These are phyloP conservation scores for Leccinum fallax DNA, from an alignment of 1,284 basidiomycete genomes.

Conservation along the genomic window DNA sequence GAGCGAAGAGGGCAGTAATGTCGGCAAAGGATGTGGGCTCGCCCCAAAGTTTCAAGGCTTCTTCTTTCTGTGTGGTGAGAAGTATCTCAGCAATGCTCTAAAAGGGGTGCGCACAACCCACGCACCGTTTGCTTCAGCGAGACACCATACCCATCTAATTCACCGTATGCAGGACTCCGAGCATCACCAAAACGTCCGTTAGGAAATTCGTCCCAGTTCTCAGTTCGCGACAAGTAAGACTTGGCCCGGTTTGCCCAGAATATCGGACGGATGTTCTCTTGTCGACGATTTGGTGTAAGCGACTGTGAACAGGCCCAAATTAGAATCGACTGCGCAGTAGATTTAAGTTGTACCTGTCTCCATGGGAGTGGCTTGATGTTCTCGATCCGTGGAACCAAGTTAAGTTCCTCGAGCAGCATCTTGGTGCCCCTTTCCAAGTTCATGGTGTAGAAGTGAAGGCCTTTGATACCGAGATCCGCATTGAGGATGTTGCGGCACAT, in stretches of 20 bases:
- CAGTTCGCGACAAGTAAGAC: conserved; percentile 90
- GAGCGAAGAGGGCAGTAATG: conserved; percentile 74
- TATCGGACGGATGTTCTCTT: conserved; percentile 91
- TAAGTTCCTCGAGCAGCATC: conserved; percentile 88
- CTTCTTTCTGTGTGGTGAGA: conserved; percentile 61
- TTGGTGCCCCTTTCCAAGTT: conserved; percentile 96
- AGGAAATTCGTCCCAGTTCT: conserved; percentile 99
- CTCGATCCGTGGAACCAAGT: conserved; percentile 83
- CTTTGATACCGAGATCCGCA: conserved; percentile 81
- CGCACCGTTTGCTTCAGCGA: conserved; percentile 81
- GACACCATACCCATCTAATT: conserved; percentile 93
- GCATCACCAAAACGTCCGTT: conserved; percentile 99
- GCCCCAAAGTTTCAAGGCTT: conserved; percentile 89
- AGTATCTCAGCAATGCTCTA: conserved; percentile 7
- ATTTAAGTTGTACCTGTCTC: conserved; percentile 67
- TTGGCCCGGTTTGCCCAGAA: conserved; percentile 95
- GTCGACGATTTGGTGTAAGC: conserved; percentile 85
- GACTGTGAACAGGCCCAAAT: conserved; percentile 49
- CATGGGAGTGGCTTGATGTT: conserved; percentile 90
- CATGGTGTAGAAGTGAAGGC: conserved; percentile 97
- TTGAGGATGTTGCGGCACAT: conserved; percentile 83
- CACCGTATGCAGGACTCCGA: conserved; percentile 95
- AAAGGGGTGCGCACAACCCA: conserved; percentile 9
- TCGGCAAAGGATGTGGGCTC: conserved; percentile 71
- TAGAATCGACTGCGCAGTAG: conserved; percentile 54